phyloP scores from a whole-genome alignment of 768 basidiomycete genomes.

The Russula olivacea region DNA sequence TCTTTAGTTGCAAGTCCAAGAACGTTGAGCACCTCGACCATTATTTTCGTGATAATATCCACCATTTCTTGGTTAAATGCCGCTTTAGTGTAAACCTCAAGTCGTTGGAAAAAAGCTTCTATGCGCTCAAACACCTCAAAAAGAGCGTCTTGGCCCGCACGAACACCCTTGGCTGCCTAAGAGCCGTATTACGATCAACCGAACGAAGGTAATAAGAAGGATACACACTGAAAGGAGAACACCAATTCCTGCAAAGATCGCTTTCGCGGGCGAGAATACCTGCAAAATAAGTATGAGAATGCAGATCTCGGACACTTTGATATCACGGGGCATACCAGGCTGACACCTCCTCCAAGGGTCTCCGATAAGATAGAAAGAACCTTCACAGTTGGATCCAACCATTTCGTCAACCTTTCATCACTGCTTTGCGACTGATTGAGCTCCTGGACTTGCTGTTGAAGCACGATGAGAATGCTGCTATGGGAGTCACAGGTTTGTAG shows the following conservation, averaged over 20 bases:
- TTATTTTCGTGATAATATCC: not conserved
- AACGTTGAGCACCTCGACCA: not conserved
- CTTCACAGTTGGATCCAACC: no score
- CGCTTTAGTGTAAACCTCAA: not conserved
- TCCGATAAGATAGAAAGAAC: no score
- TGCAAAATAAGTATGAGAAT: no score
- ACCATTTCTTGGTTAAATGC: not conserved
- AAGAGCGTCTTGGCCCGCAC: not conserved
- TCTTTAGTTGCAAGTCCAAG: conserved; percentile 1
- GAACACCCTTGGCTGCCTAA: not conserved
- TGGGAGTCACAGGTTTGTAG: not conserved
- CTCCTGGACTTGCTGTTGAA: not conserved
- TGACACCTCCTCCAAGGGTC: no score
- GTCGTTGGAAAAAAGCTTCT: not conserved
- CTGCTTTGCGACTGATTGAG: not conserved
- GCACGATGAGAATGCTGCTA: not conserved
- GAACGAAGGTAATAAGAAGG: not conserved
- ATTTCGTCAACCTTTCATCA: not conserved
- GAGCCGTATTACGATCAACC: not conserved
- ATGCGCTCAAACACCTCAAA: not conserved
- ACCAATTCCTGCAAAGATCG: no score
- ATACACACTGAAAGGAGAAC: no score
- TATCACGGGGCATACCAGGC: no score
- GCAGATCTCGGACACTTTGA: no score
- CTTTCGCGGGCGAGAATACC: no score